Conservation (phyloP, 2,329 filamentous ascomycete genomes). For the Aureobasidium leucospermi region DNA sequence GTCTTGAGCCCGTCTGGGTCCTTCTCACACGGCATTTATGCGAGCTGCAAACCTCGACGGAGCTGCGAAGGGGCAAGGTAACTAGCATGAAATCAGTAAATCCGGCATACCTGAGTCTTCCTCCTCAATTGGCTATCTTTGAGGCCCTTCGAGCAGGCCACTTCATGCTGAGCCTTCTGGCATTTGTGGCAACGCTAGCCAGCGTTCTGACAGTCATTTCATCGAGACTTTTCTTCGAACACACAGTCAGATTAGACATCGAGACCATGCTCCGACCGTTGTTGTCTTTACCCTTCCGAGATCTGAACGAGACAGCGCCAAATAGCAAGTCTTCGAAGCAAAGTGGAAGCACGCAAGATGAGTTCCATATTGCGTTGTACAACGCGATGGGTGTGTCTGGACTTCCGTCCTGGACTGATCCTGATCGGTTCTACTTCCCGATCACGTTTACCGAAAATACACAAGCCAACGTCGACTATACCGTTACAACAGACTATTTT, state of each 20-base stretch:
- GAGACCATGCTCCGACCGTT: conserved; percentile 11
- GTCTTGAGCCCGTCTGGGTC: conserved; percentile 52
- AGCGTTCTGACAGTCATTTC: conserved; percentile 50
- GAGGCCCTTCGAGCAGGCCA: conserved; percentile 41
- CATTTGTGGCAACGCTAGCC: conserved; percentile 40
- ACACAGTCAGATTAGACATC: conserved; percentile 11
- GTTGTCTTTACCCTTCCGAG: conserved; percentile 24
- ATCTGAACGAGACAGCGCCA: not conserved
- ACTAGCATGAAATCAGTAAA: conserved; percentile 27
- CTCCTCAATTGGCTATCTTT: conserved; percentile 45
- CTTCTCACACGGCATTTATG: conserved; percentile 48
- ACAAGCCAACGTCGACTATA: conserved; percentile 15
- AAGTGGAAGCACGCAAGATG: conserved; percentile 22
- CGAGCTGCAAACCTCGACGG: conserved; percentile 48
- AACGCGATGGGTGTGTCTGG: conserved; percentile 39
- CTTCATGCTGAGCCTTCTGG: conserved; percentile 41
- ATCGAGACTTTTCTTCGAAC: conserved; percentile 44
- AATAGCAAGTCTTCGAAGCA: not conserved
- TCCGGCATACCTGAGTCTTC: conserved; percentile 47
- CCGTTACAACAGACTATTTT: conserved; percentile 28
- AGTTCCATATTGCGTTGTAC: conserved; percentile 38
- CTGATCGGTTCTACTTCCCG: conserved; percentile 41
- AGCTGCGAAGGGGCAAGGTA: conserved; percentile 38
- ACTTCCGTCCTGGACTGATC: conserved; percentile 45
- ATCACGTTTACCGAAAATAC: not conserved